Base-by-base conservation (phyloP, 768 basidiomycete species). In the Chalciporus sphaerocephalus region DNA sequence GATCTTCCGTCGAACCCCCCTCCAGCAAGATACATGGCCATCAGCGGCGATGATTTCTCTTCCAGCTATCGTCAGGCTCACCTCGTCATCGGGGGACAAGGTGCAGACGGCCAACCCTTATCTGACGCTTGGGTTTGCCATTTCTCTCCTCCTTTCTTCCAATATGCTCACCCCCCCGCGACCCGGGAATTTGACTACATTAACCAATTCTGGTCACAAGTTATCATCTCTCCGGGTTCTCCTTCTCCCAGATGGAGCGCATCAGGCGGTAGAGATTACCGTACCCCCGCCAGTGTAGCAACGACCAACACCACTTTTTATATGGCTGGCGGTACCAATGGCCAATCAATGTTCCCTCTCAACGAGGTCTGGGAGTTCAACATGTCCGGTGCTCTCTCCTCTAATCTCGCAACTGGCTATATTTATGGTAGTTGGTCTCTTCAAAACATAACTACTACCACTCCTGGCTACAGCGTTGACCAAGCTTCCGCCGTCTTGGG, bases 11-110 rank as follows among this genome's bases (percentile, higher is more conserved):
- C 60, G 18, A 57, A 57, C 0, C 62, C 63, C 6, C 88, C 88
- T 7, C 70, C 84, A 12, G 73, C 84, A 22, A 74, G 86, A 59
- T 83, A 78, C 64, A 75, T 76, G 32, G 79, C 83, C 22, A 57
- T 88, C 32, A 69, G 76, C 34, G 89, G 85, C 5, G 67, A 70
- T 17, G 89, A 91, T 68, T 78, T 76, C 51, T 88, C 87, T 36
- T 85, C 87, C 10, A 91, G 83, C 84, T 86, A 90, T 60, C 87
- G 89, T 32, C 76, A 76, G 44, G 85, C 81, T 20, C 85, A 90
- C 59, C 67, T 91, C 24, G 68, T 92, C 13, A 75, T 85, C 39
- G 89, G 88, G 17, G 89, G 89, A 21, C 78, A 74, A 63, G 83
- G 71, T 38, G 46, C 66, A n/a, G 64, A 76, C 48, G 75, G 74